Conservation (phyloP, 2,329 filamentous ascomycete genomes). For the Nemania sp. region DNA sequence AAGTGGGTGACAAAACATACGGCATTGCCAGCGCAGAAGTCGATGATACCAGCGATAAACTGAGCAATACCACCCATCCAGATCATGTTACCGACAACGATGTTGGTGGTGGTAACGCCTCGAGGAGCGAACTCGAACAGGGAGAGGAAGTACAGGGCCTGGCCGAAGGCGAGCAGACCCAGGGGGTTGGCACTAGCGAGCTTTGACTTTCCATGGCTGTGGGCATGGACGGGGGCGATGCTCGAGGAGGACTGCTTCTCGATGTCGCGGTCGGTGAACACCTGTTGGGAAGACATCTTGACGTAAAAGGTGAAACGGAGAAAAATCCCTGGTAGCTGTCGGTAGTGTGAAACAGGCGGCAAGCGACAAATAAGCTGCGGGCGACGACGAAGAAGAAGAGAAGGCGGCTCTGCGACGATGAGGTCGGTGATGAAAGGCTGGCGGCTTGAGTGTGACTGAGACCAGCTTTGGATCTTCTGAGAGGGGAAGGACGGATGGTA, state of each 20-base stretch:
- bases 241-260: conserved; percentile 31
- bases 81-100: conserved; percentile 43
- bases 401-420: conserved; percentile 24
- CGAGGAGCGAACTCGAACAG: conserved; percentile 32
- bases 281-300: conserved; percentile 29
- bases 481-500: conserved; percentile 27
- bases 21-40: conserved; percentile 35
- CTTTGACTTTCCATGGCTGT: conserved; percentile 29
- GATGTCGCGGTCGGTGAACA: conserved; percentile 32
- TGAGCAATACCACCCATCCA: conserved; percentile 44
- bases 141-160: conserved; percentile 37
- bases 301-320: neutral
- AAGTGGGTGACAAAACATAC: conserved; percentile 26
- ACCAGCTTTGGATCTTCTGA: neutral
- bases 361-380: conserved; percentile 22
- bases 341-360: conserved; percentile 2
- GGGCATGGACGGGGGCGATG: conserved; percentile 19
- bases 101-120: conserved; percentile 32
- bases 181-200: conserved; percentile 37
- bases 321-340: conserved; percentile 21
- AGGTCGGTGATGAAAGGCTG: conserved; percentile 18
- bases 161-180: conserved; percentile 45
- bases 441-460: conserved; percentile 17
- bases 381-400: conserved; percentile 21
- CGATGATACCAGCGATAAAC: conserved; percentile 35